Percentiles rank a stretch among this genome's conserved stretches.
phyloP scores from a whole-genome alignment of 1,284 basidiomycete genomes.

The Trametes sp. region DNA sequence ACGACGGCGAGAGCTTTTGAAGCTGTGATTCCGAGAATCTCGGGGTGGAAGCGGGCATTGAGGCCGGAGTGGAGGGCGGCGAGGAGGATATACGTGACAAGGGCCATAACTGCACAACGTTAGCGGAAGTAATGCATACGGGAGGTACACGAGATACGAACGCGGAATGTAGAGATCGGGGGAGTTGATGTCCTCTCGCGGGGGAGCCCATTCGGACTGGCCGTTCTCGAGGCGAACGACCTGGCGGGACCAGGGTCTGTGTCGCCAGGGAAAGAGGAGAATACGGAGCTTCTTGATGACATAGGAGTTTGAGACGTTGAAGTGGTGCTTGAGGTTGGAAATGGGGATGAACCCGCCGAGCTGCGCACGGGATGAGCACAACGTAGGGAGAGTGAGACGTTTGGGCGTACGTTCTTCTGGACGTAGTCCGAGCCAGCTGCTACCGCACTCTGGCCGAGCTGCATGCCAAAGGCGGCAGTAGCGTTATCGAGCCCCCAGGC shows the following conservation, averaged over 20 bases:
- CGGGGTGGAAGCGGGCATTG: constrained; percentile 86
- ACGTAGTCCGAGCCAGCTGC: constrained; percentile 96
- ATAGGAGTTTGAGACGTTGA: constrained; percentile 97
- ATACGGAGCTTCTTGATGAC: constrained; percentile 91
- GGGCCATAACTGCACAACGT: constrained; percentile 80
- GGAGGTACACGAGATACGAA: constrained; percentile 49
- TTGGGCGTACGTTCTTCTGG: constrained; percentile 83
- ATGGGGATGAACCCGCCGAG: constrained; percentile 83
- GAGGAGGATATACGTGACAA: constrained; percentile 95
- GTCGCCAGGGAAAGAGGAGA: constrained; percentile 96
- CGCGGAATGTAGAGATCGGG: constrained; percentile 98
- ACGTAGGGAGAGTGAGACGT: background rate
- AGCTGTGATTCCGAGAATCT: constrained; percentile 88
- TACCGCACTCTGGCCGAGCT: constrained; percentile 92
- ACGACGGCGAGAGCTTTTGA: constrained; percentile 86
- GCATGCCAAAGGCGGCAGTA: constrained; percentile 96
- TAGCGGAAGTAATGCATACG: constrained; percentile 19
- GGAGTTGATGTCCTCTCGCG: constrained; percentile 94
- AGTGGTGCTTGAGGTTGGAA: constrained; percentile 88
- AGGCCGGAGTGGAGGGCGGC: constrained; percentile 88
- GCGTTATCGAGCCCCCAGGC: constrained; percentile 91
- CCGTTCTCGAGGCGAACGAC: constrained; percentile 69
- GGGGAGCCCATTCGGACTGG: constrained; percentile 85
- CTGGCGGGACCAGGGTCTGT: constrained; percentile 83
- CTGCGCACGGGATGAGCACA: constrained; percentile 47